phyloP scores from a whole-genome alignment of 768 basidiomycete species.

The Chalciporus sphaerocephalus region DNA sequence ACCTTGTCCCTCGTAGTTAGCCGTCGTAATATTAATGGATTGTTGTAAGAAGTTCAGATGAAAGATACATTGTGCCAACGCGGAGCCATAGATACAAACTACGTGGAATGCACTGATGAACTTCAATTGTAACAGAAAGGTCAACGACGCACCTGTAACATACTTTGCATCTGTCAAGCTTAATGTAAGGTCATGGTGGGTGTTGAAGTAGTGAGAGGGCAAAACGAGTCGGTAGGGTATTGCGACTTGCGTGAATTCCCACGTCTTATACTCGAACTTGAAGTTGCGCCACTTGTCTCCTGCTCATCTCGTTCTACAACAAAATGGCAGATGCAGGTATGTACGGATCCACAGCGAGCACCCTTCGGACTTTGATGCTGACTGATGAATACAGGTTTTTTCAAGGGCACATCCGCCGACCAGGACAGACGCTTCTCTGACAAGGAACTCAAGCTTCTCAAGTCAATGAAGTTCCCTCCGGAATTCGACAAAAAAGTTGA shows the following conservation, averaged over 20 bases:
- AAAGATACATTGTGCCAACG: too few species aligned
- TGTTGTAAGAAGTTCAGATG: too few species aligned
- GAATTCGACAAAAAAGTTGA: conserved; percentile 93
- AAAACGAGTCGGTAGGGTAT: too few species aligned
- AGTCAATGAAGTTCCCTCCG: conserved; percentile 84
- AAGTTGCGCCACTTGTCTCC: not conserved
- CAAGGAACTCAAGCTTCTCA: conserved; percentile 89
- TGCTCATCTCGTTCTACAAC: conserved; percentile 10
- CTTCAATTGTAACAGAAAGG: too few species aligned
- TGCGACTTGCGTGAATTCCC: not conserved
- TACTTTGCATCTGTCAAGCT: too few species aligned
- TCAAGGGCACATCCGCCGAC: conserved; percentile 88
- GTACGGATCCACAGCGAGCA: conserved; percentile 23
- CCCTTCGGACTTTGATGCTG: conserved; percentile 9
- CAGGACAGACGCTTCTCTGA: conserved; percentile 92
- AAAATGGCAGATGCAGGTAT: conserved; percentile 63
- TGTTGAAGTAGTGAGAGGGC: too few species aligned
- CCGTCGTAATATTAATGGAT: not conserved
- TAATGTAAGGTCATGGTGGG: too few species aligned
- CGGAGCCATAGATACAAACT: too few species aligned
- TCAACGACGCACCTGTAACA: too few species aligned
- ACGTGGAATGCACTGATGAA: too few species aligned
- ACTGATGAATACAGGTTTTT: conserved; percentile 53
- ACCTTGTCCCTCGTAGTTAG: not conserved
- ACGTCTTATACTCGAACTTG: not conserved